Base-by-base conservation (phyloP, 352 stramenopile genomes). In the Salisapilia sapeloensis region DNA sequence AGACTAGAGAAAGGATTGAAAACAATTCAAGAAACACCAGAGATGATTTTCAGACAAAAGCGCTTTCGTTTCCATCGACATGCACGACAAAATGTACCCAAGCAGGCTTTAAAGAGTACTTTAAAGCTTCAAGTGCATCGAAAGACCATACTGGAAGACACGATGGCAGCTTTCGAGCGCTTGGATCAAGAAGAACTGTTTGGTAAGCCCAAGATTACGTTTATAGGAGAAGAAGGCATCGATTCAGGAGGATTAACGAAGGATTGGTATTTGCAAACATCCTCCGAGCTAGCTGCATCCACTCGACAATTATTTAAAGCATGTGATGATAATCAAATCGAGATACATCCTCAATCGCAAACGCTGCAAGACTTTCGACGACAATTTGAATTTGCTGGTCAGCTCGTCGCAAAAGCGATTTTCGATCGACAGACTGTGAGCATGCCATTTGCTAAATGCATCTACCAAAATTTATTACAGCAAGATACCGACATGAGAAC, bases 211-310 rank as follows among this genome's bases (percentile, higher is more conserved):
- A 77, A 81, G 26, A 72, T 93, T 27, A 60, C 70, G 5, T 93
- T 86, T 23, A 49, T 65, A 22, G 69, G 82, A 21, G 79, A 93
- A 48, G 54, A 53, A 14, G 79, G 79, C 14, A 92, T 93, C 33
- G 79, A 93, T 42, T 87, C 67, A 11, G 79, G 79, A 12, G 79
- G 79, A 7, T 48, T 93, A 9, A 91, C 79, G 3, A 92, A 92
- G 35, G 78, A 93, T 48, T 93, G 78, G 78, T 93, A 78, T 41
- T 44, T 93, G 0, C 62, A 77, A 36, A 47, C 90, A 13, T 84
- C 69, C 10, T 61, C 75, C 19, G 42, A 60, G 0, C 43, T 53
- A 12, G 48, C 49, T 1, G 38, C 51, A 14, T 62, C 58, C 20
- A 34, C 37, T 13, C 57, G 48, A 1, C 28, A 36, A 10, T 40